A percentile compares a stretch with the other conserved stretches of the same genome.
Evolutionary conservation across 495 filamentous ascomycete genomes (phyloP).

Genomic region (Poronia punctata): DNA sequence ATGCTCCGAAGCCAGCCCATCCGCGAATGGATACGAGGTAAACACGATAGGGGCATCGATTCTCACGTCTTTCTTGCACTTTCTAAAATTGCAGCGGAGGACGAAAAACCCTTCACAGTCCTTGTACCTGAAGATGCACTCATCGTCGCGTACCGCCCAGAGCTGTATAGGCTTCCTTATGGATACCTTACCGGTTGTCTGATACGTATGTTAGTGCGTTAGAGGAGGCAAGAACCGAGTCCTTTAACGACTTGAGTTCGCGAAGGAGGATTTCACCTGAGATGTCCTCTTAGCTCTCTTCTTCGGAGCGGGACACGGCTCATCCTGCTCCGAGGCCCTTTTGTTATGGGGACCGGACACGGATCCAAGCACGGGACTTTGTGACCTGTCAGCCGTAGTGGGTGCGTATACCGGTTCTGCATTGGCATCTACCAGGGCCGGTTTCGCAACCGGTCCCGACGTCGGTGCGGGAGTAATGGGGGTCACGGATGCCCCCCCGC

Average conservation of each 20-base stretch:
- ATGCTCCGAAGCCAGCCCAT: conserved; percentile 2
- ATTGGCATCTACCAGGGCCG: neutral
- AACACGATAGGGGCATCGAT: neutral
- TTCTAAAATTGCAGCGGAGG: conserved; percentile 2
- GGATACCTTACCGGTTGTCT: neutral
- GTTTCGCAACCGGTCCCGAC: neutral
- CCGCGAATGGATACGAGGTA: conserved; percentile 1
- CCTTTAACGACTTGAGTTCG: neutral
- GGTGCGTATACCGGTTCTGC: neutral
- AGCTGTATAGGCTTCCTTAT: neutral
- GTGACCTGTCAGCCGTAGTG: neutral
- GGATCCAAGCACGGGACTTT: neutral
- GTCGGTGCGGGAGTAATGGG: neutral
- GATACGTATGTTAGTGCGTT: no score
- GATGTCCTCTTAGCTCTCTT: conserved; percentile 1
- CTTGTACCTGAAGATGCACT: conserved; percentile 3
- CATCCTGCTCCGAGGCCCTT: neutral
- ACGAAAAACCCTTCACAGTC: neutral
- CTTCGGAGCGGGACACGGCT: neutral
- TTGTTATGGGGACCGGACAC: neutral
- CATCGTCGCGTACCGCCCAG: neutral
- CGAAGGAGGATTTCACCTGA: no score
- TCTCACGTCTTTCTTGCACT: conserved; percentile 1
- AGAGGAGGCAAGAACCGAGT: no score
- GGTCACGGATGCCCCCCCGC: neutral